Conservation (phyloP, 176 grass and related monocot genomes). For the Olyra latifolia region DNA sequence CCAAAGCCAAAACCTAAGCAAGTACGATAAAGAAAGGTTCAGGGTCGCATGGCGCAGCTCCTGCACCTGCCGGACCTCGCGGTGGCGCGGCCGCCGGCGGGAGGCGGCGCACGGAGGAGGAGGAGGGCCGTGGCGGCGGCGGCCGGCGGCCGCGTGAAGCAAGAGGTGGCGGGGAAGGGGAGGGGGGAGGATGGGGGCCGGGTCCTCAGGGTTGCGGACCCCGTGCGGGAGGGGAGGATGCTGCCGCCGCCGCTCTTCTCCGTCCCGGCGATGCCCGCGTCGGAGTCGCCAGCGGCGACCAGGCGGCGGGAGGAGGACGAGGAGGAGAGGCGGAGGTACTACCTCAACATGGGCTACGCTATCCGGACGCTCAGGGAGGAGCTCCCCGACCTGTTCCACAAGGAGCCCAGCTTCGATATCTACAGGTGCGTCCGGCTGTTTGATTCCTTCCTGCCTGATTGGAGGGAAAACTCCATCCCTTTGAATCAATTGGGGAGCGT, state of each 20-base stretch:
- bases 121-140: slow-evolving; percentile 7
- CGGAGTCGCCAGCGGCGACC: slow-evolving; percentile 44
- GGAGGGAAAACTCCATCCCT: background rate
- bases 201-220: slow-evolving; percentile 75
- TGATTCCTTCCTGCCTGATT: background rate
- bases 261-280: slow-evolving; percentile 38
- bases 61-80: slow-evolving; percentile 63
- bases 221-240: slow-evolving; percentile 49
- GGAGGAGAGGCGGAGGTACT: slow-evolving; percentile 70
- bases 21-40: background rate
- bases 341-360: slow-evolving; percentile 92
- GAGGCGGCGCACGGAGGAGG: background rate
- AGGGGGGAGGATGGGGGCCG: slow-evolving; percentile 14
- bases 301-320: slow-evolving; percentile 53
- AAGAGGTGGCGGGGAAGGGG: slow-evolving; percentile 40
- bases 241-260: slow-evolving; percentile 46
- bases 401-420: slow-evolving; percentile 81
- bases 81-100: slow-evolving; percentile 16
- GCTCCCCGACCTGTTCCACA: slow-evolving; percentile 66
- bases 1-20: background rate
- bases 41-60: slow-evolving; percentile 51
- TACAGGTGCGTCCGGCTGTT: slow-evolving; percentile 56
- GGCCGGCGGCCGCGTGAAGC: slow-evolving; percentile 46
- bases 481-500: background rate
- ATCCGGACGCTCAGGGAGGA: slow-evolving; percentile 95